phyloP scores from a whole-genome alignment of 441 rosid species.

The Capsella rubella region DNA sequence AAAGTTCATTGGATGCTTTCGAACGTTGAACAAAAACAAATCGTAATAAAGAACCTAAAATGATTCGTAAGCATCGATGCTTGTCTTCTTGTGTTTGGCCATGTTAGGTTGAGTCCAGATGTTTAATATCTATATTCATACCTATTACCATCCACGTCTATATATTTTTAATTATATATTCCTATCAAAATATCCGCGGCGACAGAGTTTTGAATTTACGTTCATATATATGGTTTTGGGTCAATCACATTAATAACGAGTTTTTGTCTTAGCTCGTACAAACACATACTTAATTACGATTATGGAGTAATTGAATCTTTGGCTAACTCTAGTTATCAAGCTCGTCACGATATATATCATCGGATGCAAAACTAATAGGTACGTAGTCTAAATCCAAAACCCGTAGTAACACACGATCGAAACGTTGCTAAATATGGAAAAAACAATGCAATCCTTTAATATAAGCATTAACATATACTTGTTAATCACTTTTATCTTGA shows the following conservation, averaged over 20 bases:
- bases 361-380: neutral
- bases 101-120: constrained; percentile 35
- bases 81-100: constrained; percentile 36
- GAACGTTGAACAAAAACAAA: constrained; percentile 23
- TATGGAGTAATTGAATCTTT: neutral
- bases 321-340: neutral
- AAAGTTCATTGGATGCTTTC: constrained; percentile 37
- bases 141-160: constrained; percentile 18
- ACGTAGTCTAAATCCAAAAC: neutral
- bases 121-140: constrained; percentile 17
- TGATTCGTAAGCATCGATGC: constrained; percentile 20
- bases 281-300: too few species aligned
- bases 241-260: neutral
- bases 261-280: neutral
- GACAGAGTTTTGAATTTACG: constrained; percentile 18
- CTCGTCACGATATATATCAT: neutral
- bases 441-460: neutral
- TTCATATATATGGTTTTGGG: neutral
- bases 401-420: neutral
- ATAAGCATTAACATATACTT: neutral
- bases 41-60: constrained; percentile 8
- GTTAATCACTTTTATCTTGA: neutral
- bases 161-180: constrained; percentile 21
- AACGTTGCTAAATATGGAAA: neutral
- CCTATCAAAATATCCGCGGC: constrained; percentile 28